phyloP scores from a whole-genome alignment of 2,329 filamentous ascomycete species.

The Ophiostoma piceae region DNA sequence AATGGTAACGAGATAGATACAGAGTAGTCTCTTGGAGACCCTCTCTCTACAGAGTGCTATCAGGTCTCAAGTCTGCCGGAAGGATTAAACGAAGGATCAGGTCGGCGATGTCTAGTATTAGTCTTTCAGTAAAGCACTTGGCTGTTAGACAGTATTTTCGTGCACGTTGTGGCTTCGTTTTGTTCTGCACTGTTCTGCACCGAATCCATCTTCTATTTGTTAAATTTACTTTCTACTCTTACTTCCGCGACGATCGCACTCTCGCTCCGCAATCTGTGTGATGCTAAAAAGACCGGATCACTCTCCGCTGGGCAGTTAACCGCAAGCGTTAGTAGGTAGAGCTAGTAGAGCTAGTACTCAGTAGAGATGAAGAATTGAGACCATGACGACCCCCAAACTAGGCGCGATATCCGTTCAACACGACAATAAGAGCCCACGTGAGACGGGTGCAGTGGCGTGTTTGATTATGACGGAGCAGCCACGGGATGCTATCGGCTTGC shows the following conservation, averaged over 20 bases:
- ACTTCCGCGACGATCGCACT: not conserved
- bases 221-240: not conserved
- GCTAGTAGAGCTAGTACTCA: not conserved
- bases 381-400: not conserved
- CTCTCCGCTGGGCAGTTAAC: not conserved
- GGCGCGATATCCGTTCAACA: not conserved
- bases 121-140: not conserved
- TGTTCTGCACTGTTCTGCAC: no score
- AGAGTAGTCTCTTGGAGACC: not conserved
- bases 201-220: no score
- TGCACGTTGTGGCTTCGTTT: no score
- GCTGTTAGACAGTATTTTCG: no score
- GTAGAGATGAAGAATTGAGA: not conserved
- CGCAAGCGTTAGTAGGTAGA: not conserved
- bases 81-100: not conserved
- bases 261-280: not conserved
- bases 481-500: constrained; percentile 18
- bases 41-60: not conserved
- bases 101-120: not conserved
- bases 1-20: not conserved
- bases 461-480: not conserved
- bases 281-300: not conserved
- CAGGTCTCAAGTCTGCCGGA: not conserved
- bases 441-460: constrained; percentile 11
- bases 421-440: not conserved